Evolutionary conservation across 208 protist species (phyloP).

Genomic region (Lotmaria passim): DNA sequence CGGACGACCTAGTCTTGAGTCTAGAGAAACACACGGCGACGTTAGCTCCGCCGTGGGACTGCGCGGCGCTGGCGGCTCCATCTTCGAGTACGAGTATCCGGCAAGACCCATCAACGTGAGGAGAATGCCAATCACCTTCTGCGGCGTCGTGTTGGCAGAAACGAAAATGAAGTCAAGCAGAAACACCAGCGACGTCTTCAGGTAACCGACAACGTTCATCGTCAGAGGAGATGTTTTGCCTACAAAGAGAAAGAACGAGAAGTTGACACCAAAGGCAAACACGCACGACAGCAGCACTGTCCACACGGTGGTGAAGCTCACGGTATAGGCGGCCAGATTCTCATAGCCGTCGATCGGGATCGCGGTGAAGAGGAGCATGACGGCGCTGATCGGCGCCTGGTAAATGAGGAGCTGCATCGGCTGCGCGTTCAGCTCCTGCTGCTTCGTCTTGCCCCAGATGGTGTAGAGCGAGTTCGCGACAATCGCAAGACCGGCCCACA

Average conservation of each 20-base stretch:
- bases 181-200: slow-evolving; percentile 85
- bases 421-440: slow-evolving; percentile 74
- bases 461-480: slow-evolving; percentile 89
- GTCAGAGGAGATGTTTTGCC: slow-evolving; percentile 84
- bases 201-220: slow-evolving; percentile 85
- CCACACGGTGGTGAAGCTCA: slow-evolving; percentile 65
- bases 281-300: slow-evolving; percentile 73
- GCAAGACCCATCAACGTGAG: slow-evolving; percentile 70
- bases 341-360: slow-evolving; percentile 64
- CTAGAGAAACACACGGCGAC: not conserved
- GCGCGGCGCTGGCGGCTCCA: slow-evolving; percentile 5
- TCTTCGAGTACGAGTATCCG: slow-evolving; percentile 58
- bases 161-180: slow-evolving; percentile 66
- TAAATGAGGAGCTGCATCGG: slow-evolving; percentile 91
- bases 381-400: slow-evolving; percentile 79
- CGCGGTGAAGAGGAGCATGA: slow-evolving; percentile 71
- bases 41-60: not conserved
- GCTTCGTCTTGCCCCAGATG: slow-evolving; percentile 91
- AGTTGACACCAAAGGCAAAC: slow-evolving; percentile 90
- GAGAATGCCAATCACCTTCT: slow-evolving; percentile 50
- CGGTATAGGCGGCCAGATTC: slow-evolving; percentile 51
- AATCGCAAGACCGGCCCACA: slow-evolving; percentile 74
- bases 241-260: slow-evolving; percentile 89
- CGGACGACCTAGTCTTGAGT: not conserved
- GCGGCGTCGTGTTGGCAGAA: slow-evolving; percentile 26